These are phyloP conservation scores for Kwoniella heveanensis DNA, from an alignment of 768 basidiomycete genomes.

Conservation along the genomic window DNA sequence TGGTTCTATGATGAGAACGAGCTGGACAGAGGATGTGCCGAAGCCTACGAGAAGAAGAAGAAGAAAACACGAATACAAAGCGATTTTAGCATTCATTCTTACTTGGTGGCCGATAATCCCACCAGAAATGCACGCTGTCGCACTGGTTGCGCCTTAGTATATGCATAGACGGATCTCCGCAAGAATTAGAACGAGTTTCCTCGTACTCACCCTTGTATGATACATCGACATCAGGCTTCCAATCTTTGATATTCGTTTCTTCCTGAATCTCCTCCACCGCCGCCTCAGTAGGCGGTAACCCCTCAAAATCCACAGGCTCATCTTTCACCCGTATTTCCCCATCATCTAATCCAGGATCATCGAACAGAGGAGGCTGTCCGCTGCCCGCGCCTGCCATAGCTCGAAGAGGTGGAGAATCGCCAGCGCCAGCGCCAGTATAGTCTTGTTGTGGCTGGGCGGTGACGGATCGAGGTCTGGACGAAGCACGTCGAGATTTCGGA, in stretches of 20 bases:
- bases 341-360: neutral
- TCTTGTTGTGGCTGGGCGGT: conserved; percentile 1
- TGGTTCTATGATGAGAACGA: conserved; percentile 55
- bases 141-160: too few relatives aligned
- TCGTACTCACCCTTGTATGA: conserved; percentile 49
- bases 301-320: conserved; percentile 34
- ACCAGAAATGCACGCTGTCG: too few relatives aligned
- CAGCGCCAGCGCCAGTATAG: neutral
- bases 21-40: conserved; percentile 53
- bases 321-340: conserved; percentile 24
- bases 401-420: conserved; percentile 13
- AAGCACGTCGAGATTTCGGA: conserved; percentile 6
- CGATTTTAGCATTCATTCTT: too few relatives aligned
- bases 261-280: conserved; percentile 17
- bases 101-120: too few relatives aligned
- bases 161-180: too few relatives aligned
- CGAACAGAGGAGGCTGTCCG: neutral
- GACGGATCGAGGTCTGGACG: conserved; percentile 24
- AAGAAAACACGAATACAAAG: neutral
- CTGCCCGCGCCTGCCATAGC: neutral
- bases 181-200: too few relatives aligned
- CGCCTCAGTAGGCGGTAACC: neutral
- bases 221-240: conserved; percentile 51
- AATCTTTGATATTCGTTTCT: conserved; percentile 46
- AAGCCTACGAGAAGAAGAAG: conserved; percentile 37